Evolutionary conservation across 2,329 filamentous ascomycete species (phyloP).

Genomic region (Diplodia corticola): DNA sequence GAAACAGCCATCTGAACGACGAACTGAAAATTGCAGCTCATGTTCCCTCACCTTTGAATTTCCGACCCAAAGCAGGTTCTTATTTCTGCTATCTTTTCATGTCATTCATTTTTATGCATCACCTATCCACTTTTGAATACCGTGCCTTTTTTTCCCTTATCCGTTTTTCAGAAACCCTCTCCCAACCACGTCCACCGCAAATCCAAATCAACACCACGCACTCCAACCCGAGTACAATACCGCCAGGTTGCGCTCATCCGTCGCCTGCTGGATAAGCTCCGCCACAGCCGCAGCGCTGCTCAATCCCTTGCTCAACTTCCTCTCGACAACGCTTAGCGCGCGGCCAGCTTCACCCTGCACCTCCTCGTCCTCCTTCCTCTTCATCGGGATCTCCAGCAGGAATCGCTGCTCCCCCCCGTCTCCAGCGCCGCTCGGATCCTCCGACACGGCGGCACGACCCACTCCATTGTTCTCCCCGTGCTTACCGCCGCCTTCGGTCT

Average conservation of each 20-base stretch:
- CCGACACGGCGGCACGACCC: conserved; percentile 36
- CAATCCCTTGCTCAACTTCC: conserved; percentile 91
- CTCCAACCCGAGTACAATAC: conserved; percentile 62
- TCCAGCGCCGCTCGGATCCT: conserved; percentile 31
- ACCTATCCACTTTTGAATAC: not conserved
- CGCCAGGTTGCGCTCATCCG: conserved; percentile 87
- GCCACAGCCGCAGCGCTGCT: conserved; percentile 96
- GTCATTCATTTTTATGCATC: too few relatives aligned
- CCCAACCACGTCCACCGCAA: not conserved
- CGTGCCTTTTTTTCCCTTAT: not conserved
- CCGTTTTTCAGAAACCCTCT: not conserved
- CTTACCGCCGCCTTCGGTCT: not conserved
- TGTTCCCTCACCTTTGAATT: too few relatives aligned
- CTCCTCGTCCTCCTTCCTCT: conserved; percentile 43
- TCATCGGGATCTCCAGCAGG: conserved; percentile 28
- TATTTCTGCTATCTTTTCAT: too few relatives aligned
- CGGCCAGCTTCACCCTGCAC: conserved; percentile 82
- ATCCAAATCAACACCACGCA: conserved; percentile 16
- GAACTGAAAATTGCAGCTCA: too few relatives aligned
- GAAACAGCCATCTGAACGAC: too few relatives aligned
- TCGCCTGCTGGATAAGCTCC: conserved; percentile 93
- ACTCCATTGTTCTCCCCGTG: not conserved
- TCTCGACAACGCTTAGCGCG: conserved; percentile 87
- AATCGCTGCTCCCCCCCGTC: conserved; percentile 30
- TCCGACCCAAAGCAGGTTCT: too few relatives aligned